Percentiles rank a stretch among this genome's conserved stretches.
These are phyloP conservation scores for Phtheirospermum japonicum DNA, from an alignment of 257 asterid species.

Conservation along the genomic window DNA sequence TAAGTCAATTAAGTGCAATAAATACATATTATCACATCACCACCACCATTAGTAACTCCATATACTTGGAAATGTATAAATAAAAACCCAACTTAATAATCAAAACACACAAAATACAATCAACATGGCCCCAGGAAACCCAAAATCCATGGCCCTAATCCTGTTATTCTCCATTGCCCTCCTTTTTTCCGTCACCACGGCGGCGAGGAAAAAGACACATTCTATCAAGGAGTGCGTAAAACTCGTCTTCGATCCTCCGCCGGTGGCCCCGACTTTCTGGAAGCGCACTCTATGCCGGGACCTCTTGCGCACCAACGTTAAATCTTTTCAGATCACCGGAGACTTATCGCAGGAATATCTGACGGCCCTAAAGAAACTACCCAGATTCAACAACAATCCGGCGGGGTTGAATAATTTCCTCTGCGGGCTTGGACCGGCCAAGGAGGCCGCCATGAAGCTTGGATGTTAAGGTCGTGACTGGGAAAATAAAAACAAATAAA, in stretches of 20 bases:
- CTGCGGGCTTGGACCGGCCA: not conserved
- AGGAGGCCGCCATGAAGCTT: not conserved
- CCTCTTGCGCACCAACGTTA: not conserved
- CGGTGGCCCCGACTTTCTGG: not conserved
- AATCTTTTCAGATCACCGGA: slow-evolving; percentile 13
- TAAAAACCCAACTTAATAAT: too few species aligned
- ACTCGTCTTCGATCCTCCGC: slow-evolving; percentile 14
- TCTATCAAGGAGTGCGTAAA: slow-evolving; percentile 19
- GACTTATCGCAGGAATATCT: slow-evolving; percentile 19
- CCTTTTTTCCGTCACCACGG: slow-evolving; percentile 13
- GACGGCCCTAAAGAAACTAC: slow-evolving; percentile 18
- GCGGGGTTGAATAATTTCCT: slow-evolving; percentile 2
- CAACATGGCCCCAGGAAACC: too few species aligned
- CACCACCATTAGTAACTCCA: too few species aligned
- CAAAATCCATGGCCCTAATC: not conserved
- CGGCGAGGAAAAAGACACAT: not conserved
- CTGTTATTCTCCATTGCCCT: not conserved
- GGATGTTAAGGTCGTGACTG: not conserved
- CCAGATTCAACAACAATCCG: slow-evolving; percentile 9
- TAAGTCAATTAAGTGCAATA: too few species aligned
- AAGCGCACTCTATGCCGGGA: slow-evolving; percentile 20
- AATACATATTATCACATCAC: too few species aligned
- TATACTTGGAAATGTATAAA: too few species aligned
- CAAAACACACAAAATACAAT: too few species aligned
- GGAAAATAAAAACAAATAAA: not conserved